Percentiles rank a stretch among this genome's conserved stretches.
phyloP scores from a whole-genome alignment of 306 rosid genomes.

The Castanea mollissima region DNA sequence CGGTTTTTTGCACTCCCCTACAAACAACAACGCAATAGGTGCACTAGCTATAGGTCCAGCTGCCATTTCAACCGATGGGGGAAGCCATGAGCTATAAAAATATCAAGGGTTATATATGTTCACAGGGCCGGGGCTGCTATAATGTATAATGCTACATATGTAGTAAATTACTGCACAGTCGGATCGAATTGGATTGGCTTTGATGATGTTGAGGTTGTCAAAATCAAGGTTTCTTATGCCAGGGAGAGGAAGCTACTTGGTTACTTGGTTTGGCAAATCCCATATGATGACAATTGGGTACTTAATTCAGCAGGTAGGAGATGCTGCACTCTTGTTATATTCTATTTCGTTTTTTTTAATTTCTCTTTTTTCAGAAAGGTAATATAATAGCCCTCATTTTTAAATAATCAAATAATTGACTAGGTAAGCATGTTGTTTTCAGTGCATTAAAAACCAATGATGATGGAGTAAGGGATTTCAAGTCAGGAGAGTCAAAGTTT shows the following conservation, averaged over 20 bases:
- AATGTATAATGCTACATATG: slow-evolving; percentile 29
- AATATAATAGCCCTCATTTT: no score
- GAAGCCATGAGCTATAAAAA: slow-evolving; percentile 19
- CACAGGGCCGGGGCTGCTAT: neutral
- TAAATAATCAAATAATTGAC: neutral
- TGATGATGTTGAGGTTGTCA: slow-evolving; percentile 42
- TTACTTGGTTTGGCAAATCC: slow-evolving; percentile 29
- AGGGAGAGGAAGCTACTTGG: slow-evolving; percentile 32
- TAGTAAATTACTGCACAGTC: slow-evolving; percentile 27
- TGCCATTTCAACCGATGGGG: slow-evolving; percentile 4
- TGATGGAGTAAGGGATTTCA: no score
- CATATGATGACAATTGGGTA: slow-evolving; percentile 39
- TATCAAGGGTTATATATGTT: slow-evolving; percentile 9
- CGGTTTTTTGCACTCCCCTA: no score
- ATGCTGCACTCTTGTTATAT: neutral
- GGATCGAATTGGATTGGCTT: slow-evolving; percentile 46
- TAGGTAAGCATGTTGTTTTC: no score
- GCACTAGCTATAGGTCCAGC: slow-evolving; percentile 20
- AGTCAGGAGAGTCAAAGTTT: no score
- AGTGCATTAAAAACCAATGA: no score
- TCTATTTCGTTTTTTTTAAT: no score
- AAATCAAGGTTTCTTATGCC: slow-evolving; percentile 39
- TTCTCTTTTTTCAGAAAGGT: no score
- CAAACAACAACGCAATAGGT: slow-evolving; percentile 3
- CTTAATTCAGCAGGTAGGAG: slow-evolving; percentile 43